phyloP scores from a whole-genome alignment of 1,284 basidiomycete genomes.

The Anthracocystis panici-leucophaei region DNA sequence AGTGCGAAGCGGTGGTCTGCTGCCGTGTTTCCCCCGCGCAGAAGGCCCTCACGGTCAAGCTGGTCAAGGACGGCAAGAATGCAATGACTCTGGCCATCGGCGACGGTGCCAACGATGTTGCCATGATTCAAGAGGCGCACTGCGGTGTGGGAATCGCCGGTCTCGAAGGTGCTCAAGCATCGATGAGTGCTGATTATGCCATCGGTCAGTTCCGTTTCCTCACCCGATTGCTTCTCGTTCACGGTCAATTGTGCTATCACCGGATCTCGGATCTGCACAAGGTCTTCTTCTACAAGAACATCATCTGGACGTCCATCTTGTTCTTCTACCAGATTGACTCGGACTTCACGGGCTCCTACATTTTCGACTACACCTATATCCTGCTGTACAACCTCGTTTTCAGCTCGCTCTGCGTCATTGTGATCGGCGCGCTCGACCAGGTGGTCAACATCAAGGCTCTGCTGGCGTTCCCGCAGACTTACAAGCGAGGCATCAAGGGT shows the following conservation, averaged over 20 bases:
- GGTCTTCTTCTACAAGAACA: constrained; percentile 88
- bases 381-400: constrained; percentile 85
- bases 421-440: constrained; percentile 96
- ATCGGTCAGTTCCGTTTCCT: constrained; percentile 95
- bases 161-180: constrained; percentile 95
- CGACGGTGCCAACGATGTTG: constrained; percentile 94
- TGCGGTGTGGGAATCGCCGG: constrained; percentile 94
- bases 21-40: constrained; percentile 96
- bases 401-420: constrained; percentile 90
- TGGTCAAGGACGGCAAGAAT: constrained; percentile 92
- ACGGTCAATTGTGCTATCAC: constrained; percentile 96
- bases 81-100: constrained; percentile 98
- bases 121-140: constrained; percentile 98
- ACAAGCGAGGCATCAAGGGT: constrained; percentile 90
- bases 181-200: constrained; percentile 98
- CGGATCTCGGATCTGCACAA: constrained; percentile 82
- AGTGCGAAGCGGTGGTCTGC: constrained; percentile 96
- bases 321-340: constrained; percentile 95
- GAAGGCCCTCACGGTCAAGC: constrained; percentile 92
- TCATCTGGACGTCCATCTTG: constrained; percentile 79
- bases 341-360: constrained; percentile 90
- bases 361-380: constrained; percentile 84
- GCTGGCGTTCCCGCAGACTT: constrained; percentile 91
- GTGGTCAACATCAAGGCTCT: constrained; percentile 91
- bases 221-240: constrained; percentile 90